phyloP scores from a whole-genome alignment of 2,329 filamentous ascomycete species.

The Pyrenophora graminea region DNA sequence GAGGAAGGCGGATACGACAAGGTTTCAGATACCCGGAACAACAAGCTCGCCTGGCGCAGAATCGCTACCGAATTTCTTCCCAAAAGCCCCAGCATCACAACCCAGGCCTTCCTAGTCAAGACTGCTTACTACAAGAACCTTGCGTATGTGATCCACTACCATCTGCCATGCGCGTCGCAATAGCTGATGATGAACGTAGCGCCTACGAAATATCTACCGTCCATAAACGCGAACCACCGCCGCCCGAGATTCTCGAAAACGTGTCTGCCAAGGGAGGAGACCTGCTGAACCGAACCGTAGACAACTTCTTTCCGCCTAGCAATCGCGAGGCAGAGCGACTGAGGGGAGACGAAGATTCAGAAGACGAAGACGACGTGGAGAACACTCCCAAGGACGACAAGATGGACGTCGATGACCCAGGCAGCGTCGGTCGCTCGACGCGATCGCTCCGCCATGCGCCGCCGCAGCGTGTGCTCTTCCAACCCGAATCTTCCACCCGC shows the following conservation, averaged over 20 bases:
- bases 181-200: conserved; percentile 31
- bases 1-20: conserved; percentile 83
- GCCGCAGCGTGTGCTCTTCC: conserved; percentile 80
- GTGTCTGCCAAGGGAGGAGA: conserved; percentile 77
- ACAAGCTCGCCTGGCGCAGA: conserved; percentile 84
- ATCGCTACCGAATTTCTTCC: conserved; percentile 78
- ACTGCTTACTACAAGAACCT: conserved; percentile 89
- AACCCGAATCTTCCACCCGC: conserved; percentile 74
- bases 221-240: conserved; percentile 79
- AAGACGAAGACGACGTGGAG: conserved; percentile 46
- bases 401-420: conserved; percentile 56
- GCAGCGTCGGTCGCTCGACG: conserved; percentile 47
- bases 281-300: conserved; percentile 75
- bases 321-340: conserved; percentile 53
- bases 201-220: conserved; percentile 83
- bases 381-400: conserved; percentile 58
- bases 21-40: conserved; percentile 66
- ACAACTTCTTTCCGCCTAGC: conserved; percentile 67
- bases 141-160: conserved; percentile 52
- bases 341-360: conserved; percentile 59
- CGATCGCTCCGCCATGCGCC: conserved; percentile 75
- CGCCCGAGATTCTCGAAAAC: conserved; percentile 85
- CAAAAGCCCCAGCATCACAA: conserved; percentile 71
- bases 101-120: conserved; percentile 85
- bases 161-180: background rate